Base-by-base conservation (phyloP, 176 grass and related monocot genomes). In the Phyllostachys edulis region DNA sequence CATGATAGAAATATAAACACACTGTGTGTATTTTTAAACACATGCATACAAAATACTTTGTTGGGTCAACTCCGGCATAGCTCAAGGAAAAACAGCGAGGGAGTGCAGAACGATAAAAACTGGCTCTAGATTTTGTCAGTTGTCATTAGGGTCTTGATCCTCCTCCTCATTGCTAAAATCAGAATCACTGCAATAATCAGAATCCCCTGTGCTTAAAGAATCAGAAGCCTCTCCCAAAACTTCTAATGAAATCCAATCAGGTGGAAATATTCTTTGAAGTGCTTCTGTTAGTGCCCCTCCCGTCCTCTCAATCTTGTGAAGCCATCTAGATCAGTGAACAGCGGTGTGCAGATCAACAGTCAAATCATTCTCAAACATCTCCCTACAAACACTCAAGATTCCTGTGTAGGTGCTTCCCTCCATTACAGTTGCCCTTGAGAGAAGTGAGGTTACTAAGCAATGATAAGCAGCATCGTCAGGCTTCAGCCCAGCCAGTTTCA, bases 241-340 rank as follows among this genome's bases (percentile, higher is more conserved):
- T 82, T 99, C 78, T 16, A 90, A 87, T 40, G 86, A 96, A 86
- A 89, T 96, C 93, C 96, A 99, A 88, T 89, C 93, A 81, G 96
- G 96, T 27, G 93, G 93, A 86, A 99, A 99, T 68, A 85, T 99
- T 84, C 79, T 87, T 75, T 99, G 93, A 70, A 99, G 81, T 71
- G 91, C 91, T 89, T 99, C 93, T 36, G 96, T 99, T 62, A 99
- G 96, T 78, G 89, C 83, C 27, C 96, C 96, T 36, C 96, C 96
- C 0, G 86, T 90, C 81, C 86, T 85, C 91, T 99, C 96, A 68
- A 94, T 96, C 83, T 94, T 89, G 45, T 83, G 90, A 82, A 99
- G 86, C 79, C 85, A 87, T 84, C 75, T 99, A 10, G 96, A 94
- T 93, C 91, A 99, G 89, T 99, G 96, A 87, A 91, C 91, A 51